Conservation (phyloP, 1,284 basidiomycete genomes). For the Apiotrichum sp. region DNA sequence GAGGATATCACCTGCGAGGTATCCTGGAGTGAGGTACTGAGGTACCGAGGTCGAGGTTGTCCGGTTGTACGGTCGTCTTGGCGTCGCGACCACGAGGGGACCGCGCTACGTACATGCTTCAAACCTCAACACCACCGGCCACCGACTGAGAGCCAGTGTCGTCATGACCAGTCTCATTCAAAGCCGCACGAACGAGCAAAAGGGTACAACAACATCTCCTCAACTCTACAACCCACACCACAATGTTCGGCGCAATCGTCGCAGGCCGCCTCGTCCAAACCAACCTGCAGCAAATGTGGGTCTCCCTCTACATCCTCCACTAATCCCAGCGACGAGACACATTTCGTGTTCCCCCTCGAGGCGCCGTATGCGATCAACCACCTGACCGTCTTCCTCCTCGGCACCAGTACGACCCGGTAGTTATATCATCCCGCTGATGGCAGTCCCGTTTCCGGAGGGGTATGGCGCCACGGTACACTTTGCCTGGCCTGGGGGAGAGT, state of each 20-base stretch:
- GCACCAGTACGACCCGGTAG: slow-evolving; percentile 56
- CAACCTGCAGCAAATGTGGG: slow-evolving; percentile 45
- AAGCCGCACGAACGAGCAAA: too few relatives aligned
- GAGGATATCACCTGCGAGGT: too few relatives aligned
- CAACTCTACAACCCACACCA: neutral
- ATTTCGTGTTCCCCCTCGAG: slow-evolving; percentile 73
- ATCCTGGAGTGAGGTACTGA: too few relatives aligned
- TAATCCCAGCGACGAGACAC: slow-evolving; percentile 58
- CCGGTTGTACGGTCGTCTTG: too few relatives aligned
- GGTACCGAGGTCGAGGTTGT: too few relatives aligned
- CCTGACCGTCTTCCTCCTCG: slow-evolving; percentile 78
- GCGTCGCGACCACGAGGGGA: too few relatives aligned
- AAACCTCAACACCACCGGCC: too few relatives aligned
- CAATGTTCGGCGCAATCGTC: slow-evolving; percentile 47
- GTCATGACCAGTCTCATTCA: too few relatives aligned
- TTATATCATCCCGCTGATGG: too few relatives aligned
- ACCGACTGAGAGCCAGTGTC: too few relatives aligned
- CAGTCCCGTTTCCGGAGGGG: slow-evolving; percentile 68
- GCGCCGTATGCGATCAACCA: slow-evolving; percentile 77
- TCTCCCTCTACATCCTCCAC: neutral
- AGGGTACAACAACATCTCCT: too few relatives aligned
- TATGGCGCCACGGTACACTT: slow-evolving; percentile 86
- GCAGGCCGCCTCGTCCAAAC: slow-evolving; percentile 48
- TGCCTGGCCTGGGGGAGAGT: slow-evolving; percentile 80
- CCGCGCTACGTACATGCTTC: too few relatives aligned